phyloP scores from a whole-genome alignment of 306 rosid genomes.

The Glycine tomentella region DNA sequence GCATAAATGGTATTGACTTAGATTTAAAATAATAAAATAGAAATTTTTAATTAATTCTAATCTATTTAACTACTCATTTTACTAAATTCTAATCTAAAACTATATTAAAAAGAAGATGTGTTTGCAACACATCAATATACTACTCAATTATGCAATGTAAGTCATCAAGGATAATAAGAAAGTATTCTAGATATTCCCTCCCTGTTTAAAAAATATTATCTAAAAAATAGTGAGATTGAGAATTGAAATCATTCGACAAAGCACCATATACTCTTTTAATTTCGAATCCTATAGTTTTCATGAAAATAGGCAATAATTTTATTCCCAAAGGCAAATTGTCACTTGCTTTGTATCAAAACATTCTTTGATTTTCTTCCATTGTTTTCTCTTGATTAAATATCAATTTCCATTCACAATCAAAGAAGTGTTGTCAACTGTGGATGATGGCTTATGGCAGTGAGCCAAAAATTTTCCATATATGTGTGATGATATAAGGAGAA shows the following conservation, averaged over 20 bases:
- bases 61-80: too few species aligned
- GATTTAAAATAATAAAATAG: too few species aligned
- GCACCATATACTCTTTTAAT: constrained; percentile 15
- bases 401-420: constrained; percentile 7
- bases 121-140: constrained; percentile 12
- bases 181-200: constrained; percentile 3
- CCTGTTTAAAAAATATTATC: background rate
- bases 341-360: constrained; percentile 9
- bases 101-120: too few species aligned
- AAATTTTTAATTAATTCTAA: too few species aligned
- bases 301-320: constrained; percentile 21
- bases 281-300: background rate
- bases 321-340: constrained; percentile 3
- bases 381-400: constrained; percentile 33
- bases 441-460: background rate
- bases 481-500: too few species aligned
- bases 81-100: constrained; percentile 36
- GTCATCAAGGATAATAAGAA: constrained; percentile 15
- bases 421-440: background rate
- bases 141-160: background rate
- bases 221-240: constrained; percentile 24
- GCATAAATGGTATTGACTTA: too few species aligned
- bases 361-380: constrained; percentile 26
- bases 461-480: background rate
- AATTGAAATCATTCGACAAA: constrained; percentile 24